These are phyloP conservation scores for Hyaloscypha finlandica DNA, from an alignment of 495 filamentous ascomycete genomes.

Conservation along the genomic window DNA sequence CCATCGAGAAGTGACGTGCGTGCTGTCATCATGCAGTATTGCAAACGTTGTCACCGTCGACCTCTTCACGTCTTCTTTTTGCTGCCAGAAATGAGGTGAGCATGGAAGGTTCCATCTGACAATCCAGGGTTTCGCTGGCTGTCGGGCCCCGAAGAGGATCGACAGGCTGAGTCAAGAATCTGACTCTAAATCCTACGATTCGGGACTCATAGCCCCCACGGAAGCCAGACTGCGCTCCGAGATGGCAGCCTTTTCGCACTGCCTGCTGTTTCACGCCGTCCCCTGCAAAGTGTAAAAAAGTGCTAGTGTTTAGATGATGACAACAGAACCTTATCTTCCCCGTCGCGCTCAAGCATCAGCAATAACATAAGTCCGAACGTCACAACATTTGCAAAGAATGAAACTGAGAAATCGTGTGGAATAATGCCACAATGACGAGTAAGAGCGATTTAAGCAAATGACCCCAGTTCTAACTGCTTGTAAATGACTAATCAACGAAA, in stretches of 20 bases:
- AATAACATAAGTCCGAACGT: too few species aligned
- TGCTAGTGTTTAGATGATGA: too few species aligned
- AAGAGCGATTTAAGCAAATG: too few species aligned
- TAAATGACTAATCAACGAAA: too few species aligned
- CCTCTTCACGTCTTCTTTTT: not conserved
- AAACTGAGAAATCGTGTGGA: too few species aligned
- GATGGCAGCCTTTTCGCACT: not conserved
- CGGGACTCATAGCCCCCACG: not conserved
- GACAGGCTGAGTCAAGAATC: not conserved
- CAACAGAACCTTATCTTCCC: too few species aligned
- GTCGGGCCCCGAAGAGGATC: not conserved
- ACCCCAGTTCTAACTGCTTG: too few species aligned
- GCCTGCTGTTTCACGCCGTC: not conserved
- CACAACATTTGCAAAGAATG: too few species aligned
- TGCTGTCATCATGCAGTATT: not conserved
- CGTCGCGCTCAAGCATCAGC: too few species aligned
- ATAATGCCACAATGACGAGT: too few species aligned
- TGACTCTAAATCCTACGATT: constrained; percentile 1
- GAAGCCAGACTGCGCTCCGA: not conserved
- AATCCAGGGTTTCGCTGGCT: not conserved
- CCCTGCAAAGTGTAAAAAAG: not conserved
- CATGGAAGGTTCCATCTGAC: not conserved
- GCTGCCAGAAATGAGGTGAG: not conserved
- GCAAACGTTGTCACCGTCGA: not conserved
- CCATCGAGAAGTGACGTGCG: not conserved